Base-by-base conservation (phyloP, 305 asterid species). In the Rubia tinctorum region DNA sequence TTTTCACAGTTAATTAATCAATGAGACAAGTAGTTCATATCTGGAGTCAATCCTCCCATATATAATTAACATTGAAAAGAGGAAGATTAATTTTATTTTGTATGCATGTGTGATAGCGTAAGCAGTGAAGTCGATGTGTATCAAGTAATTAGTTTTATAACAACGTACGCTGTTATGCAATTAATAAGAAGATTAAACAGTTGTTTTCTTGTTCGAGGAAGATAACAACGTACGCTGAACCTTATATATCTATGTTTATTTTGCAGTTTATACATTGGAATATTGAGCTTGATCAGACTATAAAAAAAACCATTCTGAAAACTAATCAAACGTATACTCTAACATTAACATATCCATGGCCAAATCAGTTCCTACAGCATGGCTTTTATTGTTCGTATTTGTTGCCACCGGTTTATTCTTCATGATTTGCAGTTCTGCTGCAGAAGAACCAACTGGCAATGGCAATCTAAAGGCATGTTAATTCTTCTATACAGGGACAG, bases 381-480 rank as follows among this genome's bases (percentile, higher is more conserved):
- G 58, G 12, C 67, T 43, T 42, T 25, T 25, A 8, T 5, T 58
- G 40, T 4, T 71, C n/a, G 39, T 58, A 7, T 10, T 49, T 25
- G 45, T 62, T 25, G 45, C 72, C 18, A 2, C 53, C 34, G 15
- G 18, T 71, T 59, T 59, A 22, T 23, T 42, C 58, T 42, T 58
- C 10, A 42, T 9, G 12, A 11, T 40, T 42, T 59, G 59, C 68
- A 15, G 17, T 23, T 17, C 56, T 20, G 34, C 34, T 14, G 43
- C 69, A 7, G 18, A 22, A 14, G 18, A 71, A 64, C 58, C 68
- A n/a, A 30, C n/a, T n/a, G n/a, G n/a, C n/a, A 30, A 71, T 59
- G 68, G 6, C 75, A 15, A 40, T 59, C 68, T 40, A 71, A 71
- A 71, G 75, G 75, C 75, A 71, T n/a, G n/a, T n/a, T n/a, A n/a